phyloP scores from a whole-genome alignment of 208 protist species.

The Histomonas meleagridis region DNA sequence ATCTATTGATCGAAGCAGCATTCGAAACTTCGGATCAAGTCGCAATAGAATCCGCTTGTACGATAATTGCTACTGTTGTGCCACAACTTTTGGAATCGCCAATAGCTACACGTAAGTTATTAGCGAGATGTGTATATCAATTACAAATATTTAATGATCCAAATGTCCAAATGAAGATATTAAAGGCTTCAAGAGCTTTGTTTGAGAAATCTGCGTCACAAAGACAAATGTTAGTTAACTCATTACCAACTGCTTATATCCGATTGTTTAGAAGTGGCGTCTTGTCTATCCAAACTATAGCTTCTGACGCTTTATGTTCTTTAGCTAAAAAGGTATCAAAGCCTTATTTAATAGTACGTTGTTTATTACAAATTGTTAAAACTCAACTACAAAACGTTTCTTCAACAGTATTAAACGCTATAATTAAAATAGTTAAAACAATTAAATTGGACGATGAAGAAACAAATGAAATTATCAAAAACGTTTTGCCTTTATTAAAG shows the following conservation, averaged over 20 bases:
- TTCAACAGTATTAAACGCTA: not conserved
- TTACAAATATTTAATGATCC: not conserved
- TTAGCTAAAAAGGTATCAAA: not conserved
- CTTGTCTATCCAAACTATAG: not conserved
- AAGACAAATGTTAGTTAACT: not conserved
- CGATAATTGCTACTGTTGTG: not conserved
- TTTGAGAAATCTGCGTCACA: not conserved
- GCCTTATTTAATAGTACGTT: not conserved
- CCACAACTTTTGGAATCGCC: not conserved
- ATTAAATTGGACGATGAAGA: not conserved
- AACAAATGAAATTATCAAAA: not conserved
- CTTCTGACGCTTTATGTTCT: not conserved
- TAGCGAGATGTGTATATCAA: not conserved
- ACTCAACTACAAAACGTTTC: not conserved
- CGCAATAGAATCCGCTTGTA: not conserved
- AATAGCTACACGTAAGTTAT: not conserved
- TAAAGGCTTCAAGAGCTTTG: not conserved
- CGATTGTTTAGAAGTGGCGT: not conserved
- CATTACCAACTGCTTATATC: not conserved
- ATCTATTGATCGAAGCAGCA: not conserved
- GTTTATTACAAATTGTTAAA: not conserved
- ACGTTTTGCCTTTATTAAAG: not conserved
- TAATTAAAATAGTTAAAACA: not conserved
- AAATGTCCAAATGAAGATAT: not conserved
- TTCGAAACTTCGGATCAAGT: not conserved